Evolutionary conservation across 192 early-diverging fungal species (phyloP).

Genomic region (Mortierella alpina): DNA sequence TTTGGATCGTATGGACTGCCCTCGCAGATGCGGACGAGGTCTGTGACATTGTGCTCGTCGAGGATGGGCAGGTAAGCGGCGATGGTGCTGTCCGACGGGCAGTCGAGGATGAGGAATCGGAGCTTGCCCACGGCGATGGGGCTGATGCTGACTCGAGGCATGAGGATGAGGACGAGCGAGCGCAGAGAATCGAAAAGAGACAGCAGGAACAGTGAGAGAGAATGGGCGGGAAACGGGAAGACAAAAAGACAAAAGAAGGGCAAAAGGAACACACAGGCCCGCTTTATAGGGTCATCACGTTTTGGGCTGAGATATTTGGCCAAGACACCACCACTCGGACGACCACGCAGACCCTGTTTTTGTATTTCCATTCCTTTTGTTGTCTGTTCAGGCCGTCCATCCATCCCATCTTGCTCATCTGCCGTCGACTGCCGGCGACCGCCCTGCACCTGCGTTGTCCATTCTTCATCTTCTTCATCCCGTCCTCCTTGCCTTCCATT

Average conservation of each 20-base stretch:
- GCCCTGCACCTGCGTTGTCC: not conserved
- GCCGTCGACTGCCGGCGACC: too few relatives aligned
- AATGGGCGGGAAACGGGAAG: not conserved
- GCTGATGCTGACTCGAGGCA: slow-evolving; percentile 54
- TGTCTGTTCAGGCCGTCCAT: too few relatives aligned
- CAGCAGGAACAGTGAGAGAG: not conserved
- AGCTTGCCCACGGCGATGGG: slow-evolving; percentile 44
- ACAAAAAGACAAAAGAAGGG: not conserved
- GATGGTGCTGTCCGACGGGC: slow-evolving; percentile 70
- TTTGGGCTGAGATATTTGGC: too few relatives aligned
- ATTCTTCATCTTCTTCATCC: not conserved
- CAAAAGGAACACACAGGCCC: too few relatives aligned
- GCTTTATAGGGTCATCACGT: too few relatives aligned
- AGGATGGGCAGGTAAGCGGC: slow-evolving; percentile 63
- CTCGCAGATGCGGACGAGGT: slow-evolving; percentile 80
- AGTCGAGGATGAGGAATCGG: slow-evolving; percentile 79
- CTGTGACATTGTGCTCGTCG: slow-evolving; percentile 65
- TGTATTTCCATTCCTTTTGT: too few relatives aligned
- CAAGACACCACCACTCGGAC: too few relatives aligned
- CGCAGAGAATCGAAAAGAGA: not conserved
- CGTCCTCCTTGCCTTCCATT: not conserved
- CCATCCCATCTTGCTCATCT: not conserved
- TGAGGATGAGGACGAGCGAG: not conserved
- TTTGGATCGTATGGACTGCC: slow-evolving; percentile 65
- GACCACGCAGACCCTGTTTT: too few relatives aligned